Conservation (phyloP, 805 yeast genomes). For the Saccharomyces cerevisiae region DNA sequence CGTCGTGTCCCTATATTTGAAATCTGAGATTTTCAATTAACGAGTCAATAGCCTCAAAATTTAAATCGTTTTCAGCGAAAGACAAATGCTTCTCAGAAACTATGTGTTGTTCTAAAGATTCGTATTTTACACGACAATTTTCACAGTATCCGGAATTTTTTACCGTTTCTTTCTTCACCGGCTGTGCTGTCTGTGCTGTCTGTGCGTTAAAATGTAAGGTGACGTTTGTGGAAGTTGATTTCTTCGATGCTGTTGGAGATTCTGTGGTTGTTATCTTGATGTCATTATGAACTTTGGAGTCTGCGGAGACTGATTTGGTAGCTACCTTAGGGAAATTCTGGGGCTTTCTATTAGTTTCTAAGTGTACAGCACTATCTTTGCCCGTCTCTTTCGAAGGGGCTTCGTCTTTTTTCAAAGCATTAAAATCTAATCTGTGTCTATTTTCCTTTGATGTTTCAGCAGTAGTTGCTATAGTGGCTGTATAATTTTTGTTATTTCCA, state of each 20-base stretch:
- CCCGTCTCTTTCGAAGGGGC: neutral
- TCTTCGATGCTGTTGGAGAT: slow-evolving; percentile 4
- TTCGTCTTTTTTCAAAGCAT: neutral
- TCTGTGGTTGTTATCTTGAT: slow-evolving; percentile 1
- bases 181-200: slow-evolving; percentile 7
- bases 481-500: neutral
- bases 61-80: slow-evolving; percentile 64
- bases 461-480: slow-evolving; percentile 1
- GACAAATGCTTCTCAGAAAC: slow-evolving; percentile 59
- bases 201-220: neutral
- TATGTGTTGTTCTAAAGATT: slow-evolving; percentile 70
- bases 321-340: neutral
- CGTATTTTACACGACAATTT: slow-evolving; percentile 80
- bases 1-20: slow-evolving; percentile 13
- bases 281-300: neutral
- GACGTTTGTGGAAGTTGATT: slow-evolving; percentile 2
- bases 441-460: neutral
- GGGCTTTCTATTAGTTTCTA: neutral
- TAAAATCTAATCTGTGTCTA: neutral
- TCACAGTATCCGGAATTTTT: slow-evolving; percentile 77
- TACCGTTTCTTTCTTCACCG: slow-evolving; percentile 15
- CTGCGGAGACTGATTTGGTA: neutral
- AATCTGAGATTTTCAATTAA: slow-evolving; percentile 42
- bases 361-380: neutral
- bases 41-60: slow-evolving; percentile 70